These are phyloP conservation scores for Marsdenia floribunda DNA, from an alignment of 257 asterid genomes.

Conservation along the genomic window DNA sequence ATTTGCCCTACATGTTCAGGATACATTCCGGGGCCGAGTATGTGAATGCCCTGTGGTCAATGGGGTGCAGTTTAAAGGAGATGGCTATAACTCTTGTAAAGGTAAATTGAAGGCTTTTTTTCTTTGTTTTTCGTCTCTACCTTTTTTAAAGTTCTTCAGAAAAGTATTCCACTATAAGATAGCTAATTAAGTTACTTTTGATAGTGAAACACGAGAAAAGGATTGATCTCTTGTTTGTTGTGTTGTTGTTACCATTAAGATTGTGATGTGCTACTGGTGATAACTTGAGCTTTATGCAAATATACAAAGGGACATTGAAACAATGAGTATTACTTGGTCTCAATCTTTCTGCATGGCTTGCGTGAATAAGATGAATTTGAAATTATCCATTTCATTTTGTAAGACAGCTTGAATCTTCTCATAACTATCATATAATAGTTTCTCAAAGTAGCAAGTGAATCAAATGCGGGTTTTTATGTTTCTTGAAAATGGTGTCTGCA, in stretches of 20 bases:
- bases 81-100: constrained; percentile 64
- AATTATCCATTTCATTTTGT: neutral
- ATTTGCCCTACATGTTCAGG: constrained; percentile 33
- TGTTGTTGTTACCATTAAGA: neutral
- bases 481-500: too few species aligned
- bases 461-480: neutral
- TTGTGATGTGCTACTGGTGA: neutral
- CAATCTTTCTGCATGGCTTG: too few species aligned
- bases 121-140: neutral
- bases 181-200: neutral
- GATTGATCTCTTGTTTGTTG: neutral
- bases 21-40: constrained; percentile 75
- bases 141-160: neutral
- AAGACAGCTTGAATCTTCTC: neutral
- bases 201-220: neutral
- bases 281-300: neutral
- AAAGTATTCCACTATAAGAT: neutral
- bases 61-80: constrained; percentile 75
- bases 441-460: neutral
- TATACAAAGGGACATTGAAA: neutral
- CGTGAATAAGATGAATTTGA: neutral
- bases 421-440: neutral
- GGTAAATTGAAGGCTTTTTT: constrained; percentile 29
- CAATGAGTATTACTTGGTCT: too few species aligned
- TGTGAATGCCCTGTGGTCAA: constrained; percentile 78